phyloP scores from a whole-genome alignment of 805 yeast species.

The Cyberlindnera mrakii region DNA sequence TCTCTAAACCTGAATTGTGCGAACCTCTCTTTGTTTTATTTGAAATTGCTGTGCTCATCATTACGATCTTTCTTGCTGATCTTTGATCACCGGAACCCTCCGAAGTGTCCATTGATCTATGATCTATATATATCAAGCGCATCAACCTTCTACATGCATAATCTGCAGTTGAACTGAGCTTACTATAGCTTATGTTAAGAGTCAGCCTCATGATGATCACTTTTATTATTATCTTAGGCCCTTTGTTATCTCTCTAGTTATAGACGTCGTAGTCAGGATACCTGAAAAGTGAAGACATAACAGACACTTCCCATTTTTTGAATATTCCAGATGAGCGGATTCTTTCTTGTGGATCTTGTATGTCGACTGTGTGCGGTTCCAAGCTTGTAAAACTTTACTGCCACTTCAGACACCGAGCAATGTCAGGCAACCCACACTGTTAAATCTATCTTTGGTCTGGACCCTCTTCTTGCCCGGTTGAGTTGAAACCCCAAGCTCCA shows the following conservation, averaged over 20 bases:
- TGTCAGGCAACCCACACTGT: slow-evolving; percentile 24
- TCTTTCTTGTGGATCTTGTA: slow-evolving; percentile 25
- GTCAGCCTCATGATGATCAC: too few species aligned
- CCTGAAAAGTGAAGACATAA: slow-evolving; percentile 30
- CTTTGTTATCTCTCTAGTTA: neutral
- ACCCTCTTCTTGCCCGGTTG: slow-evolving; percentile 29
- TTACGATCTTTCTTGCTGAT: too few species aligned
- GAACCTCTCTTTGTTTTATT: too few species aligned
- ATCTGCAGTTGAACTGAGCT: too few species aligned
- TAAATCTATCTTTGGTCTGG: slow-evolving; percentile 25
- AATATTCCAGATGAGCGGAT: slow-evolving; percentile 21
- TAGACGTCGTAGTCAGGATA: slow-evolving; percentile 12
- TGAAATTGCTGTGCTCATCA: too few species aligned
- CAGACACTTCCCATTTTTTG: slow-evolving; percentile 7
- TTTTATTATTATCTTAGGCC: too few species aligned
- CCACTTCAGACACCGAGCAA: slow-evolving; percentile 35
- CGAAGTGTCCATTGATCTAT: too few species aligned
- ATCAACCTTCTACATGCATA: too few species aligned
- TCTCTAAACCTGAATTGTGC: too few species aligned
- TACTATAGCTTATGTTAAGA: too few species aligned
- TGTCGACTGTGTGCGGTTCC: slow-evolving; percentile 24
- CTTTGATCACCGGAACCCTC: too few species aligned
- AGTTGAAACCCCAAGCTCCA: slow-evolving; percentile 40
- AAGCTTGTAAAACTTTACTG: slow-evolving; percentile 32
- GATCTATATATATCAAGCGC: too few species aligned